phyloP scores from a whole-genome alignment of 805 yeast genomes.

The Sungouiella thailandica region DNA sequence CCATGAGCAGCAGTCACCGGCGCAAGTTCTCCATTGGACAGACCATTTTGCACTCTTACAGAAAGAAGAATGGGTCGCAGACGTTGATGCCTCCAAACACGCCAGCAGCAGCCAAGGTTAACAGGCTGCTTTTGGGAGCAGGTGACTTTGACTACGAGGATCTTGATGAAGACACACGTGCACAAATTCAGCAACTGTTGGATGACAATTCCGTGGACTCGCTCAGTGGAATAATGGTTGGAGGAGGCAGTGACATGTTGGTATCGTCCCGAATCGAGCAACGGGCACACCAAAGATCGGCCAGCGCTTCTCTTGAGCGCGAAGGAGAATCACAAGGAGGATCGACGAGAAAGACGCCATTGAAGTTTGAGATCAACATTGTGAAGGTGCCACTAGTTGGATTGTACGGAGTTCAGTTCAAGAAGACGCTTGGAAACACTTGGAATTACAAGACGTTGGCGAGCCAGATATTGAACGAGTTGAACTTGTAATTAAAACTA shows the following conservation, averaged over 20 bases:
- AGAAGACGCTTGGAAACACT: slow-evolving; percentile 87
- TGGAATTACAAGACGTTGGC: slow-evolving; percentile 94
- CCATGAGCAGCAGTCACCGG: slow-evolving; percentile 41
- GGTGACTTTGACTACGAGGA: slow-evolving; percentile 27
- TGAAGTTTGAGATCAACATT: slow-evolving; percentile 84
- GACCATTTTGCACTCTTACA: slow-evolving; percentile 42
- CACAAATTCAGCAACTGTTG: slow-evolving; percentile 19
- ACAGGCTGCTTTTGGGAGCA: slow-evolving; percentile 23
- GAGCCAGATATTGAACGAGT: slow-evolving; percentile 69
- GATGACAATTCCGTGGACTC: slow-evolving; percentile 61
- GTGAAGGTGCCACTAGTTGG: slow-evolving; percentile 90
- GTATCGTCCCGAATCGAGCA: slow-evolving; percentile 57
- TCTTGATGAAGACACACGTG: slow-evolving; percentile 23
- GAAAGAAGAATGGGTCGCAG: slow-evolving; percentile 44
- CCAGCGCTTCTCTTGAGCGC: slow-evolving; percentile 17
- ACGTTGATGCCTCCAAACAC: slow-evolving; percentile 47
- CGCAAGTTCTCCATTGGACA: slow-evolving; percentile 63
- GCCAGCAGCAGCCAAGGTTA: slow-evolving; percentile 46
- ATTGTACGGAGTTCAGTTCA: slow-evolving; percentile 90
- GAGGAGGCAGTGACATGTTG: slow-evolving; percentile 56
- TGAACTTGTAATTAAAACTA: slow-evolving; percentile 45
- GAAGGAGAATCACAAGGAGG: slow-evolving; percentile 7
- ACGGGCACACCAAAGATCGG: slow-evolving; percentile 31
- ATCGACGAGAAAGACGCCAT: slow-evolving; percentile 41
- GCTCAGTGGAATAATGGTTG: slow-evolving; percentile 45